Percentiles rank a stretch among this genome's conserved stretches.
Evolutionary conservation across 2,329 filamentous ascomycete species (phyloP).

Genomic region (Coniochaeta sp.): DNA sequence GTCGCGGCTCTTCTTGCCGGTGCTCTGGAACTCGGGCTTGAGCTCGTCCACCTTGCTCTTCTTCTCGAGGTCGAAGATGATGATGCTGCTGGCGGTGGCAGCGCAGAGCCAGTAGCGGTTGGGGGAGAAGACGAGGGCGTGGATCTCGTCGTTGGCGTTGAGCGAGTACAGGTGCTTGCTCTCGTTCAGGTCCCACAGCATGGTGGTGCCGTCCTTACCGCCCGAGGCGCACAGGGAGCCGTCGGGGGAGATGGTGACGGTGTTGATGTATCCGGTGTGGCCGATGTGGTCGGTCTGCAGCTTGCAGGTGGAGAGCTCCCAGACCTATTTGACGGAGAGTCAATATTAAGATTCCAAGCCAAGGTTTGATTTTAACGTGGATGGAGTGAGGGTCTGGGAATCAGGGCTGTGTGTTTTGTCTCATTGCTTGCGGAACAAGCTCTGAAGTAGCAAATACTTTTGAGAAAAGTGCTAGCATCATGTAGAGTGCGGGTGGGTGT

Average conservation of each 20-base stretch:
- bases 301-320: conserved; percentile 98
- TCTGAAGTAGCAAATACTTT: conserved; percentile 99
- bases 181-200: conserved; percentile 99
- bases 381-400: conserved; percentile 24
- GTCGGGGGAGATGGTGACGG: conserved; percentile 99
- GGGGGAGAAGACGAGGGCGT: conserved; percentile 99
- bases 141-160: conserved; percentile 99
- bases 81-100: conserved; percentile 94
- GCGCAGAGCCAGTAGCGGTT: conserved; percentile 99
- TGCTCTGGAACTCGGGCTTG: conserved; percentile 93
- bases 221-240: conserved; percentile 98
- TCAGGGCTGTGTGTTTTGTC: conserved; percentile 90
- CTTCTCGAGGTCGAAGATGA: conserved; percentile 99
- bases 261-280: conserved; percentile 99
- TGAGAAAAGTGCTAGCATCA: conserved; percentile 71
- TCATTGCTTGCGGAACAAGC: conserved; percentile 80
- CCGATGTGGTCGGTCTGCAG: conserved; percentile 99
- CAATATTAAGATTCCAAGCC: background rate
- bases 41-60: conserved; percentile 99
- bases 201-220: conserved; percentile 99
- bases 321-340: conserved; percentile 59
- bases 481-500: conserved; percentile 40
- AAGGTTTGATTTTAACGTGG: background rate
- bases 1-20: conserved; percentile 98
- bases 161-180: conserved; percentile 99